phyloP scores from a whole-genome alignment of 768 basidiomycete genomes.

The Boletellus ananiceps region DNA sequence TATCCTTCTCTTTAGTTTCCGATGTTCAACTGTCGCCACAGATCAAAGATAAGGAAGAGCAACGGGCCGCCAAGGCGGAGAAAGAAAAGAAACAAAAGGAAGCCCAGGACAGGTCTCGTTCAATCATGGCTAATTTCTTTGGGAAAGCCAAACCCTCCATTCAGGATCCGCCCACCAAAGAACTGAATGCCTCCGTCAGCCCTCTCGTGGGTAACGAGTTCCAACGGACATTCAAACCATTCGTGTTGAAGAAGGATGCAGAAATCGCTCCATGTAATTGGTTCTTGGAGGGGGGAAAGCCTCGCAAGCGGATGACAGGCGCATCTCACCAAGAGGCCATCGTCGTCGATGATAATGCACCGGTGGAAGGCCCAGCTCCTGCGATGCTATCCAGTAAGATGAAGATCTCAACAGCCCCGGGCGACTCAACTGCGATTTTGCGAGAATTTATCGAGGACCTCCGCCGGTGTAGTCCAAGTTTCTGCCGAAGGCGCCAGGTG shows the following conservation, averaged over 20 bases:
- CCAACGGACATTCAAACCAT: slow-evolving; percentile 72
- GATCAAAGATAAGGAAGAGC: slow-evolving; percentile 68
- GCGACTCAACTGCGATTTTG: slow-evolving; percentile 8
- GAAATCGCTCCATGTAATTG: slow-evolving; percentile 69
- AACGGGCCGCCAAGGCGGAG: slow-evolving; percentile 63
- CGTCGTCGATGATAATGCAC: slow-evolving; percentile 46
- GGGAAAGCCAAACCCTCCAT: slow-evolving; percentile 48
- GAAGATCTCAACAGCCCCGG: neutral
- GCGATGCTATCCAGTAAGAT: slow-evolving; percentile 3
- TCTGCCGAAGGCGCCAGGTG: slow-evolving; percentile 16
- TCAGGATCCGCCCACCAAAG: slow-evolving; percentile 22
- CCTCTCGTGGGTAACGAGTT: slow-evolving; percentile 58
- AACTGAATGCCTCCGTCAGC: slow-evolving; percentile 23
- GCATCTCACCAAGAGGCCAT: slow-evolving; percentile 46
- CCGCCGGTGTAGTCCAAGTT: slow-evolving; percentile 27
- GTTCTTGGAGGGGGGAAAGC: slow-evolving; percentile 42
- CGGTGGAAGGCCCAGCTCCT: slow-evolving; percentile 11
- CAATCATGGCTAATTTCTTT: slow-evolving; percentile 77
- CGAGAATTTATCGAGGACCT: slow-evolving; percentile 22
- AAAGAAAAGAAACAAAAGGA: slow-evolving; percentile 70
- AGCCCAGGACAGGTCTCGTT: slow-evolving; percentile 66
- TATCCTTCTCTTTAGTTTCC: neutral
- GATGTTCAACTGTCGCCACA: slow-evolving; percentile 24
- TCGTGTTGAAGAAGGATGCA: slow-evolving; percentile 70
- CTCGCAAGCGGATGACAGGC: slow-evolving; percentile 18